Evolutionary conservation across 805 yeast species (phyloP), one percentile per base, ranked within the genome.

Genomic region (Tanozyma kutaoensis): DNA sequence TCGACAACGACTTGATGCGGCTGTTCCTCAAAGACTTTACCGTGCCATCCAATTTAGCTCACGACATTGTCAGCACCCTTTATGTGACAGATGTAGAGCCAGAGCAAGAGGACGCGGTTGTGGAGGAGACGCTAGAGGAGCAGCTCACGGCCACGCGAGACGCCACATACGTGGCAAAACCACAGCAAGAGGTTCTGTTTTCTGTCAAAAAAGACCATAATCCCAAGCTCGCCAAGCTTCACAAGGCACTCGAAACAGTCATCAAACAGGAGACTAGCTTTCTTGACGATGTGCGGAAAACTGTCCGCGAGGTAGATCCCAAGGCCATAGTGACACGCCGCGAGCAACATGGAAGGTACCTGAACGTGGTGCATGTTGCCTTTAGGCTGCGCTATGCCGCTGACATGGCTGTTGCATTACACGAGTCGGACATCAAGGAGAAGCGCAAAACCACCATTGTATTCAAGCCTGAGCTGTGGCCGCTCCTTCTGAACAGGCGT

Each of bases 401-500:
- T 9, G 35, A 30, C 8, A 37, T 43, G 1, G 24, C 29, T 29
- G 40, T 28, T 22, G 20, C 28, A 25, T 50, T 37, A 3, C 10
- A 35, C 5, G 27, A 35, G 12, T 49, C 52, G 30, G 37, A 22
- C 11, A 20, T 46, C 22, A 40, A 43, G 30, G 58, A 38, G 35
- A 57, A 30, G 27, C 59, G 60, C 25, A 62, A 68, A 13, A 50
- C 55, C 6, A 54, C 60, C 12, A 48, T 72, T 0, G 42, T 67
- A 3, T 58, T 66, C 52, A 43, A 75, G 13, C 50, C 62, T 0
- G 49, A 55, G 17, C 48, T 55, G 1, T 60, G 67, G 44, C 74
- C 85, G 72, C 47, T 60, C 1, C 38, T 53, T 1, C 55, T 81
- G 15, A 79, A 79, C 0, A 42, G 52, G 5, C 48, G 76, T 11